Conservation (phyloP, 768 basidiomycete species). For the Panaeolus papilionaceus region DNA sequence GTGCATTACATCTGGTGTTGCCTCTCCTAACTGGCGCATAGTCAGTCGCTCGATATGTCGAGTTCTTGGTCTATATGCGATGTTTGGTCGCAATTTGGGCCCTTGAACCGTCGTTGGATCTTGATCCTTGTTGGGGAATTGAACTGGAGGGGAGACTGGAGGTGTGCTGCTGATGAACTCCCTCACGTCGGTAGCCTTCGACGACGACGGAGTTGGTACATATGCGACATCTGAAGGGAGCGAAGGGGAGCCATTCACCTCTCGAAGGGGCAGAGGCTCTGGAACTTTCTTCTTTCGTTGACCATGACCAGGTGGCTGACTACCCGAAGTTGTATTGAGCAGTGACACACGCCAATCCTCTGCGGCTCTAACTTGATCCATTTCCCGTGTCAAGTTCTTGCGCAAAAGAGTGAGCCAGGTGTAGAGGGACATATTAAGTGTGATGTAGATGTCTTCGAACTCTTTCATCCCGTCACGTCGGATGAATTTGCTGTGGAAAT, state of each 20-base stretch:
- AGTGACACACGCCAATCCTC: constrained; percentile 54
- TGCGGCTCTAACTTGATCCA: constrained; percentile 72
- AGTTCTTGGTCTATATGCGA: constrained; percentile 61
- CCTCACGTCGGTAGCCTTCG: constrained; percentile 29
- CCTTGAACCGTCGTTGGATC: constrained; percentile 21
- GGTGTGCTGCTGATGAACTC: constrained; percentile 31
- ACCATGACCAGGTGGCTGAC: not conserved
- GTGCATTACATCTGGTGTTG: constrained; percentile 89
- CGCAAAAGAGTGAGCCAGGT: constrained; percentile 82
- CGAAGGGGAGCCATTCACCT: not conserved
- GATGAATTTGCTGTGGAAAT: constrained; percentile 75
- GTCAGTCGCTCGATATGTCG: constrained; percentile 81
- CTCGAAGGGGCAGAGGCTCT: constrained; percentile 31
- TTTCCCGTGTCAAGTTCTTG: constrained; percentile 76
- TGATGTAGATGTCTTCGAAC: constrained; percentile 83
- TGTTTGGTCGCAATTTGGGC: constrained; percentile 31
- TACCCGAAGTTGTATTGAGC: constrained; percentile 30
- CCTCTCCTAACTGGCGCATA: constrained; percentile 86
- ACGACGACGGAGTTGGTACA: constrained; percentile 38
- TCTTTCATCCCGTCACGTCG: constrained; percentile 57
- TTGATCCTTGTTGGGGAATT: constrained; percentile 26
- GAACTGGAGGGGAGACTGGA: constrained; percentile 27
- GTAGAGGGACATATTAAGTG: constrained; percentile 82
- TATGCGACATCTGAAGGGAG: constrained; percentile 32
- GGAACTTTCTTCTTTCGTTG: constrained; percentile 45